phyloP scores from a whole-genome alignment of 495 filamentous ascomycete genomes.

The Hypoxylon fragiforme region DNA sequence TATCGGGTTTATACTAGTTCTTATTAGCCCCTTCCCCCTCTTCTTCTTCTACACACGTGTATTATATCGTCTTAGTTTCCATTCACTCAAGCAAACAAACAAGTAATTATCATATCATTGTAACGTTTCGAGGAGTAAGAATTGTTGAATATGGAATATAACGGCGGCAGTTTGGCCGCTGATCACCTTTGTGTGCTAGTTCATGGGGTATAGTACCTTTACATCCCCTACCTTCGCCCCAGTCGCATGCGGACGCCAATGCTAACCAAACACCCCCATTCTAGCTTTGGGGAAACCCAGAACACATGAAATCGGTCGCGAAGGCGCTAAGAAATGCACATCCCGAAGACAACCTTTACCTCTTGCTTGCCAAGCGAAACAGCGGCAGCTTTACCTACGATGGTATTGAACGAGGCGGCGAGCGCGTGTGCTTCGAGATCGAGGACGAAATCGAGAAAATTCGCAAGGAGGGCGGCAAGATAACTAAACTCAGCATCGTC shows the following conservation, averaged over 20 bases:
- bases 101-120: background rate
- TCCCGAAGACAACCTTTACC: slow-evolving; percentile 65
- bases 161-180: slow-evolving; percentile 43
- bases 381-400: slow-evolving; percentile 87
- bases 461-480: slow-evolving; percentile 62
- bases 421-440: slow-evolving; percentile 85
- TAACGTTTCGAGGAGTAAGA: background rate
- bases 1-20: too few species aligned
- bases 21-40: too few species aligned
- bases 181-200: slow-evolving; percentile 93
- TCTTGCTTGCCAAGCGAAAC: slow-evolving; percentile 79
- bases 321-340: slow-evolving; percentile 67
- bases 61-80: slow-evolving; percentile 21
- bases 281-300: slow-evolving; percentile 90
- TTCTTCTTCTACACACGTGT: background rate
- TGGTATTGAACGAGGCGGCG: slow-evolving; percentile 87
- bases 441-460: slow-evolving; percentile 77
- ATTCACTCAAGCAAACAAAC: too few species aligned
- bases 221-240: too few species aligned
- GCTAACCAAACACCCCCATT: slow-evolving; percentile 22
- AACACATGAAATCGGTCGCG: slow-evolving; percentile 74
- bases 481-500: slow-evolving; percentile 80
- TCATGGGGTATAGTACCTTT: slow-evolving; percentile 69
- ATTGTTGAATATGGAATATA: slow-evolving; percentile 38
- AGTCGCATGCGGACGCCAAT: background rate